phyloP scores from a whole-genome alignment of 257 asterid species.

The Ajuga chamaepitys region DNA sequence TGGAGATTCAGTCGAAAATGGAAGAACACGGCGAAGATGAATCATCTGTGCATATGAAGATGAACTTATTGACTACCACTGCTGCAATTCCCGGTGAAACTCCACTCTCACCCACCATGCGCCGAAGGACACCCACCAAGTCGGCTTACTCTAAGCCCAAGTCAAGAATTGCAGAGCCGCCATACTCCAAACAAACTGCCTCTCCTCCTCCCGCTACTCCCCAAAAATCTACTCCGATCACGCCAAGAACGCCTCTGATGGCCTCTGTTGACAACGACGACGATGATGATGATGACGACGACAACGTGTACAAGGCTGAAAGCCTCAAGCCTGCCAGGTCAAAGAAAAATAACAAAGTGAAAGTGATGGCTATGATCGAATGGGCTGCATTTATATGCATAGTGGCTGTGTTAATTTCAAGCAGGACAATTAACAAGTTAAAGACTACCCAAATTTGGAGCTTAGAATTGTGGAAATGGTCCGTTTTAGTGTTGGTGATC shows the following conservation, averaged over 20 bases:
- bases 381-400: constrained; percentile 37
- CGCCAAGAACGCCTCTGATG: constrained; percentile 62
- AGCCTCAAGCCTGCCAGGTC: constrained; percentile 8
- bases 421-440: constrained; percentile 29
- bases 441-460: constrained; percentile 15
- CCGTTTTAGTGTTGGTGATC: constrained; percentile 41
- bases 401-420: constrained; percentile 28
- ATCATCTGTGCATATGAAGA: constrained; percentile 24
- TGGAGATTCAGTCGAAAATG: constrained; percentile 24
- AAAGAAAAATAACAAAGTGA: constrained; percentile 38
- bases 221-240: constrained; percentile 36
- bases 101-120: constrained; percentile 16
- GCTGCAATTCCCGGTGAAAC: constrained; percentile 15
- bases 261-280: constrained; percentile 22
- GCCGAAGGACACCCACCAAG: constrained; percentile 18
- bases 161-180: constrained; percentile 65
- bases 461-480: constrained; percentile 62
- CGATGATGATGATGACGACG: constrained; percentile 38
- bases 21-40: constrained; percentile 19
- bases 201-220: constrained; percentile 15
- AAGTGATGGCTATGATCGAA: constrained; percentile 28
- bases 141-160: constrained; percentile 44
- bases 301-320: constrained; percentile 40
- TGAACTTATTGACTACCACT: constrained; percentile 24
- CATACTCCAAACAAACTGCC: constrained; percentile 10